Conservation (phyloP, 768 basidiomycete species). For the Trametes punicea region DNA sequence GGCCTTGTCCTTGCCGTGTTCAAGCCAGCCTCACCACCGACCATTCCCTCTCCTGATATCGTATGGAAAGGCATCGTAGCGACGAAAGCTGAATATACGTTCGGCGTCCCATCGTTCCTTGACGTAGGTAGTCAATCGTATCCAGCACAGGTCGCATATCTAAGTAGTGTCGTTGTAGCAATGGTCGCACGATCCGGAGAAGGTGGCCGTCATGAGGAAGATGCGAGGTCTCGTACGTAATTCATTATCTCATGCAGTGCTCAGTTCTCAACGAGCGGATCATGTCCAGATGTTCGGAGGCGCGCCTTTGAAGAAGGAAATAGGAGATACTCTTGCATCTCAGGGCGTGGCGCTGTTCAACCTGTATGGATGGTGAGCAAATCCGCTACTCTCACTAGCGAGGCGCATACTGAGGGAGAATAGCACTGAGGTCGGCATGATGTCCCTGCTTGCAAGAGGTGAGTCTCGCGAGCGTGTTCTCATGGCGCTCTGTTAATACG, state of each 20-base stretch:
- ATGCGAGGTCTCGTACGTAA: slow-evolving; percentile 11
- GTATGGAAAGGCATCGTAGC: neutral
- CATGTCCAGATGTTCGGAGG: neutral
- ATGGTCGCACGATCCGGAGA: slow-evolving; percentile 15
- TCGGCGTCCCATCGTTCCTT: slow-evolving; percentile 9
- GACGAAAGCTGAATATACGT: neutral
- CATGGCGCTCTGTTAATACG: neutral
- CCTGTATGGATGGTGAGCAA: slow-evolving; percentile 3
- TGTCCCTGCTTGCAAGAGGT: neutral
- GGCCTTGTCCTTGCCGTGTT: slow-evolving; percentile 23
- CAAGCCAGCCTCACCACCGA: slow-evolving; percentile 21
- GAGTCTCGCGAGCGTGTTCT: neutral
- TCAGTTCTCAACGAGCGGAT: neutral
- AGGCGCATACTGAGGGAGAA: neutral
- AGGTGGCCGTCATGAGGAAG: slow-evolving; percentile 7
- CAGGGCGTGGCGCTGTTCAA: slow-evolving; percentile 2
- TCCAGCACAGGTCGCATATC: neutral
- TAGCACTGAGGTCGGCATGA: slow-evolving; percentile 4
- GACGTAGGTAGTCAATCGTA: slow-evolving; percentile 4
- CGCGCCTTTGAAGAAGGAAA: slow-evolving; percentile 2
- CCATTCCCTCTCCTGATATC: slow-evolving; percentile 19
- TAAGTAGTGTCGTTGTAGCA: neutral
- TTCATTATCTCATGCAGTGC: neutral
- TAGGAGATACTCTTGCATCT: slow-evolving; percentile 7
- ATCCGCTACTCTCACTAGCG: neutral